Base-by-base conservation (phyloP, 192 early-diverging fungal species). In the Lunasporangiospora selenospora region DNA sequence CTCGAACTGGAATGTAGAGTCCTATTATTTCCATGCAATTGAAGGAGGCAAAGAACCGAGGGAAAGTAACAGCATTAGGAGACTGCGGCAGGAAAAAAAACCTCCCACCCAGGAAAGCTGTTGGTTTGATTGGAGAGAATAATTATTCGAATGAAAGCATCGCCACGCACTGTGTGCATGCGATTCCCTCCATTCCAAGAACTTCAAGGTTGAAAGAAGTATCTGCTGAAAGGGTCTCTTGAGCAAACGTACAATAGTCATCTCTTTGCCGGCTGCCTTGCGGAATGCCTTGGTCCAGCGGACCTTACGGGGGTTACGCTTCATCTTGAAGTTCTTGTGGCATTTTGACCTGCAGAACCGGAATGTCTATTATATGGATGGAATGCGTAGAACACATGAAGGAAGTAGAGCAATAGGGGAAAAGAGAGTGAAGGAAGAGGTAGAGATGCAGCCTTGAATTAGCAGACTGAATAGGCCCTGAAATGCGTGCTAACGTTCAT, bases 311-410 rank as follows among this genome's bases (percentile, higher is more conserved):
- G 98, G 98, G 85, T 98, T 98, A 40, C 98, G 90, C 88, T 98
- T 98, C 92, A 98, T 96, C 79, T 99, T 99, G 84, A 99, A 99
- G 84, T 96, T 98, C 76, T 92, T 95, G 90, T 98, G 95, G 83
- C 98, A 99, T 85, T 99, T 98, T 64, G 96, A 98, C 67, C 95
- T 88, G 75, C 98, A 99, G 77, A 94, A 97, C 40, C 94, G 86
- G 80, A 96, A 96, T 29, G 87, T 85, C 92, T 95, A 83, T n/a
- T 53, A 33, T 15, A 33, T 16, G 19, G 80, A 54, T 27, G 30
- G 60, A 21, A 62, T 30, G 23, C n/a, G 23, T 37, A 37, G 13
- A 43, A 50, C 15, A 40, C 33, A 59, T 40, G 24, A 52, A 39
- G 39, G 13, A 13, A 42, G 31, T 16, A 33, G 31, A 19, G 2